Conservation (phyloP, 768 basidiomycete species). For the Lentinula edodes region DNA sequence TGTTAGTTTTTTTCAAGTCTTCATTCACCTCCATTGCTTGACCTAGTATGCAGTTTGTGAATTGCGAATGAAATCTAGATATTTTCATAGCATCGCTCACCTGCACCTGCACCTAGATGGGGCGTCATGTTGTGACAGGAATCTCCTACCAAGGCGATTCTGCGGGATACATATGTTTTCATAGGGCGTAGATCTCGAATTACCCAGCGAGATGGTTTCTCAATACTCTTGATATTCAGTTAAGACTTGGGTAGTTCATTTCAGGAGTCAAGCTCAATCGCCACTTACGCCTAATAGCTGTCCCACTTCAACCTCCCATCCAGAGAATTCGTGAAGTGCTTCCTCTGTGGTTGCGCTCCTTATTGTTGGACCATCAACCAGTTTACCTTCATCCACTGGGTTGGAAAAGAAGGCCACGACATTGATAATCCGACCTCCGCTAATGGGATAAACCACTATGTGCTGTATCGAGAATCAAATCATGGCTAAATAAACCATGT, state of each 20-base stretch:
- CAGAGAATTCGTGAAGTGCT: constrained; percentile 26
- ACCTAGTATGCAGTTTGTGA: constrained; percentile 4
- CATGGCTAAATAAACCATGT: not conserved
- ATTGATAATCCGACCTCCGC: constrained; percentile 43
- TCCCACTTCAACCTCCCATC: constrained; percentile 44
- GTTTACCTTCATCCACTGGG: constrained; percentile 29
- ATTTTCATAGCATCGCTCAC: not conserved
- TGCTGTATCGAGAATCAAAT: constrained; percentile 25
- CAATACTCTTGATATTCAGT: constrained; percentile 4
- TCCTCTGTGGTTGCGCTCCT: constrained; percentile 30
- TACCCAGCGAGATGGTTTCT: constrained; percentile 25
- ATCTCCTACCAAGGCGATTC: constrained; percentile 31
- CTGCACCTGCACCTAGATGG: constrained; percentile 18
- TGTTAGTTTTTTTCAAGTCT: not conserved
- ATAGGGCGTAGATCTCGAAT: constrained; percentile 24
- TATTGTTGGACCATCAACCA: constrained; percentile 24
- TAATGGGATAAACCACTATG: constrained; percentile 45
- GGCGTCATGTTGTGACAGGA: constrained; percentile 23
- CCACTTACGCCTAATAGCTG: constrained; percentile 34
- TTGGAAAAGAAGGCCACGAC: constrained; percentile 35
- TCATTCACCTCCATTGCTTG: constrained; percentile 22
- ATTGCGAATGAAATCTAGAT: too few species aligned
- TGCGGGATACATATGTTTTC: constrained; percentile 21
- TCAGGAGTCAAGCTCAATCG: not conserved
- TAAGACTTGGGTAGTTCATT: not conserved